Base-by-base conservation (phyloP, 1,139 yeast genomes). In the Scheffersomyces lignicola region DNA sequence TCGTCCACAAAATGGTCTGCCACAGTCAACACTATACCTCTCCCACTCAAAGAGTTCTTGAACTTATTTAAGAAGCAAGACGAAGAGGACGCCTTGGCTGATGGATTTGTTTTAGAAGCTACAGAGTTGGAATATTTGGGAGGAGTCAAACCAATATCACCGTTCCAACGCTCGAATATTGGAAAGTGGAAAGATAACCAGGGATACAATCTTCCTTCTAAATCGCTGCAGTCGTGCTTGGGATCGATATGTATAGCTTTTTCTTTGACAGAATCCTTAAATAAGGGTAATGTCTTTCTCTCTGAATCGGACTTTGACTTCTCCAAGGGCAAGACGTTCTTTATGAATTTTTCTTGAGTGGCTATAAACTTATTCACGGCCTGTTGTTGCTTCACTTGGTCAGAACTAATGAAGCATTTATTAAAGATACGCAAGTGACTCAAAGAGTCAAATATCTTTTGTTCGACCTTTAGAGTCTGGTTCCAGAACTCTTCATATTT, bases 351-450 rank as follows among this genome's bases (percentile, higher is more conserved):
- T 5, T 28, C 10, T 9, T 28, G 17, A 16, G 9, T 12, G 7
- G 15, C 20, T 12, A 33, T 15, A 7, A 33, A 21, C 11, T 12
- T 14, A 16, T 28, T 18, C 7, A 23, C 13, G 9, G 13, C 5
- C 4, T 11, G 9, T 12, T 18, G 23, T 20, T 29, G 40, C 2
- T 29, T 32, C n/a, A 54, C n/a, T n/a, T n/a, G 10, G 7, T 15
- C 20, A 26, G 9, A 11, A 20, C 58, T 52, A 17, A 66, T 38
- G 41, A 46, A 69, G 40, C 77, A 71, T 32, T 60, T 55, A 29
- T 67, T 62, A 42, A 58, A 72, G 9, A 68, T 58, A 35, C 65
- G 55, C 24, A 70, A 42, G 41, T 69, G 73, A 4, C 73, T 49
- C 12, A 73, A 47, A 33, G 62, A 66, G 37, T 70, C 67, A 22